Conservation (phyloP, 495 filamentous ascomycete genomes). For the Elasticomyces elasticus region DNA sequence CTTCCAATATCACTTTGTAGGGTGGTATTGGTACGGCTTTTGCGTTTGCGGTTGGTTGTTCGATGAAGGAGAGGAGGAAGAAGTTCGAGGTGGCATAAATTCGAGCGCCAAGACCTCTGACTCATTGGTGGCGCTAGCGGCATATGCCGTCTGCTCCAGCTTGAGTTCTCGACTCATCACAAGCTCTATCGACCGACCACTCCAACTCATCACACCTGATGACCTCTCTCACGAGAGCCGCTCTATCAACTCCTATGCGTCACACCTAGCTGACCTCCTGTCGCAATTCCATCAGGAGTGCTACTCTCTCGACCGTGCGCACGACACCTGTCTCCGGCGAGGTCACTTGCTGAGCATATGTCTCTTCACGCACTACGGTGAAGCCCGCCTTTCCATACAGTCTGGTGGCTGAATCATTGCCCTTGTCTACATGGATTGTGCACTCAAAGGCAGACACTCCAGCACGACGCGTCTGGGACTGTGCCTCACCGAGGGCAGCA, state of each 20-base stretch:
- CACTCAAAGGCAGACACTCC: constrained; percentile 25
- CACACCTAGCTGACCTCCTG: background rate
- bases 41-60: constrained; percentile 9
- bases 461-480: constrained; percentile 15
- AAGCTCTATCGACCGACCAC: background rate
- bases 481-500: constrained; percentile 30
- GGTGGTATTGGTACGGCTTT: constrained; percentile 25
- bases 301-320: background rate
- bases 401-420: constrained; percentile 32
- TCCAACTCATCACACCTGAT: too few relatives aligned
- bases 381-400: constrained; percentile 43
- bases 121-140: too few relatives aligned
- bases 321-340: background rate
- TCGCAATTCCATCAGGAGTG: constrained; percentile 9
- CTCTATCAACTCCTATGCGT: background rate
- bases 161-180: too few relatives aligned
- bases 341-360: constrained; percentile 7
- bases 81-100: background rate
- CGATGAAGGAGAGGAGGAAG: background rate
- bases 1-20: constrained; percentile 22
- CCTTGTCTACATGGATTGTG: constrained; percentile 28
- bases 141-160: too few relatives aligned
- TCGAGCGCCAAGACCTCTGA: constrained; percentile 6
- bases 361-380: constrained; percentile 25
- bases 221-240: background rate